Evolutionary conservation across 257 asterid species (phyloP).

Genomic region (Avicennia marina): DNA sequence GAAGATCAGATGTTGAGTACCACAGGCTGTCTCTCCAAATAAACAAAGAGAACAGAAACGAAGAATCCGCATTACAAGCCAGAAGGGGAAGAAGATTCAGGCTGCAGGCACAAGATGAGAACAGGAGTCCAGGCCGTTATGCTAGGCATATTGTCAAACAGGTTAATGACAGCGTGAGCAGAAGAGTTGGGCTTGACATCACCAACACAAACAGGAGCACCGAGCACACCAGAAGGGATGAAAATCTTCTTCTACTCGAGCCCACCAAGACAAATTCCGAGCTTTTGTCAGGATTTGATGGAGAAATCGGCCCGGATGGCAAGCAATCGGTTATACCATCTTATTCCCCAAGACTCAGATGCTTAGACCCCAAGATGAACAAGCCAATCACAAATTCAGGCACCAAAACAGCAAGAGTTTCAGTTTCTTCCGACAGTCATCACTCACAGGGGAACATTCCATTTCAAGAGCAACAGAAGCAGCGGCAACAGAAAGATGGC

Average conservation of each 20-base stretch:
- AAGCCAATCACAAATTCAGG: conserved; percentile 18
- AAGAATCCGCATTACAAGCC: conserved; percentile 21
- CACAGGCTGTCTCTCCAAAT: conserved; percentile 65
- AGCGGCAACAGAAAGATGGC: too few species aligned
- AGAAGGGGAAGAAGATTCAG: conserved; percentile 18
- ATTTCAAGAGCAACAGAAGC: too few species aligned
- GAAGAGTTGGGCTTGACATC: conserved; percentile 54
- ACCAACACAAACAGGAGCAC: conserved; percentile 55
- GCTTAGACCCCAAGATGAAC: conserved; percentile 34
- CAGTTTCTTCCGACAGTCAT: too few species aligned
- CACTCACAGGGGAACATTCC: too few species aligned
- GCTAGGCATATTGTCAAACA: conserved; percentile 54
- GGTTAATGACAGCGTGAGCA: conserved; percentile 45
- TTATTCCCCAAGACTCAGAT: too few species aligned
- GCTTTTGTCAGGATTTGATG: neutral
- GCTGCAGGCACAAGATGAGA: conserved; percentile 24
- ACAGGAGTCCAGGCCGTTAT: conserved; percentile 30
- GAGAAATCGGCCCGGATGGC: conserved; percentile 9
- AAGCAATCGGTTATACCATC: conserved; percentile 36
- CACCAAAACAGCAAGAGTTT: conserved; percentile 19
- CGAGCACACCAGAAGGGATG: conserved; percentile 25
- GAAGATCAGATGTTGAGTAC: conserved; percentile 60
- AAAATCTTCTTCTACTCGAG: conserved; percentile 40
- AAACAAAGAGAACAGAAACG: conserved; percentile 42
- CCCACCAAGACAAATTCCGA: conserved; percentile 23